phyloP scores from a whole-genome alignment of 352 stramenopile genomes.

The Globisporangium paddicum region DNA sequence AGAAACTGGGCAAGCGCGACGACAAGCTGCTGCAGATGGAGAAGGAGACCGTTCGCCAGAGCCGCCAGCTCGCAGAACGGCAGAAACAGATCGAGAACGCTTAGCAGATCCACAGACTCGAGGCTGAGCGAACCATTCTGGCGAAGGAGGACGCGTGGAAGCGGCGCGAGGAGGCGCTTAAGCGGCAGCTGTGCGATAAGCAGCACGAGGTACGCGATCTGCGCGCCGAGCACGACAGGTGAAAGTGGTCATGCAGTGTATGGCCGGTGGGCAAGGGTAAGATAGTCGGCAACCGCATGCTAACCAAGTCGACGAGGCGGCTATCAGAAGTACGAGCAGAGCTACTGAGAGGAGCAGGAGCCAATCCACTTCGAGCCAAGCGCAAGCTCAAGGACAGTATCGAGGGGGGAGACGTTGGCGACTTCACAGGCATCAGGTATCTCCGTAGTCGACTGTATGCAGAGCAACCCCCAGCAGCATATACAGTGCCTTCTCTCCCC shows the following conservation, averaged over 20 bases:
- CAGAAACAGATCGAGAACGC: slow-evolving; percentile 19
- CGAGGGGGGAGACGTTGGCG: background rate
- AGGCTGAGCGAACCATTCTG: slow-evolving; percentile 17
- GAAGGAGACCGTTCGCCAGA: slow-evolving; percentile 14
- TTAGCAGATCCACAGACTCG: slow-evolving; percentile 14
- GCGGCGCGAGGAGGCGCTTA: slow-evolving; percentile 21
- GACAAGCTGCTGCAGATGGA: slow-evolving; percentile 25
- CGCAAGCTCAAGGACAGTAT: slow-evolving; percentile 8
- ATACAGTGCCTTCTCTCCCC: too few species aligned
- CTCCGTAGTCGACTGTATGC: slow-evolving; percentile 7
- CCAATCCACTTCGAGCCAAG: slow-evolving; percentile 6
- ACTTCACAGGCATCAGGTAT: background rate
- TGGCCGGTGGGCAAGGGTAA: slow-evolving; percentile 28
- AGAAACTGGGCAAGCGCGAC: slow-evolving; percentile 24
- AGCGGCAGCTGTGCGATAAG: slow-evolving; percentile 18
- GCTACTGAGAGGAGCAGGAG: background rate
- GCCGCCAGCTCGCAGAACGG: slow-evolving; percentile 12
- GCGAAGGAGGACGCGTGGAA: slow-evolving; percentile 27
- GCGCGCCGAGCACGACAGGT: slow-evolving; percentile 56
- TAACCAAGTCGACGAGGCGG: slow-evolving; percentile 1
- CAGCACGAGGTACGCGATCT: slow-evolving; percentile 25
- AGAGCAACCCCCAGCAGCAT: background rate
- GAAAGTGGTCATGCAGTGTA: slow-evolving; percentile 62
- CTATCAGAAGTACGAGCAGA: slow-evolving; percentile 3
- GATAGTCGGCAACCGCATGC: slow-evolving; percentile 15